These are phyloP conservation scores for Xylariaceae sp. DNA, from an alignment of 2,329 filamentous ascomycete species.

Conservation along the genomic window DNA sequence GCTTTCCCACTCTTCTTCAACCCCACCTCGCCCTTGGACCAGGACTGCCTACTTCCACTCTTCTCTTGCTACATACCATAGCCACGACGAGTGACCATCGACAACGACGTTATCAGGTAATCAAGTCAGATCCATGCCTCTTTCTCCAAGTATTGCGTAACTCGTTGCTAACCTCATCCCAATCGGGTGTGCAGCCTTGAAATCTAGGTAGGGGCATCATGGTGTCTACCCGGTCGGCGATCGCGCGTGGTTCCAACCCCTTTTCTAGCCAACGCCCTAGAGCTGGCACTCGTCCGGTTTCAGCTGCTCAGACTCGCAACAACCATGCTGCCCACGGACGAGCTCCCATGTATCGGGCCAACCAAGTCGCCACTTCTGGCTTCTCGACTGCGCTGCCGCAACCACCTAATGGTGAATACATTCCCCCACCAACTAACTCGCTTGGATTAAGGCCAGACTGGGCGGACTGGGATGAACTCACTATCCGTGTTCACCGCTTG, in stretches of 20 bases:
- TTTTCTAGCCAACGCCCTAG: neutral
- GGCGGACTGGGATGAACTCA: slow-evolving; percentile 20
- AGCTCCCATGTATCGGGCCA: neutral
- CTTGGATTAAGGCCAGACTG: slow-evolving; percentile 19
- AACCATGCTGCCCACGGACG: neutral
- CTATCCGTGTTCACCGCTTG: slow-evolving; percentile 17
- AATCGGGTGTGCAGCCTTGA: too few relatives aligned
- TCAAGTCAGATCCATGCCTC: neutral
- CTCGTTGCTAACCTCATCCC: too few relatives aligned
- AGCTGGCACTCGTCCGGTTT: neutral
- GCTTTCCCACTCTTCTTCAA: neutral
- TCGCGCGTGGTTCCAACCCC: neutral
- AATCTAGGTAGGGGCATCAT: neutral
- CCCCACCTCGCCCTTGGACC: neutral
- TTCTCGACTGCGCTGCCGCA: neutral
- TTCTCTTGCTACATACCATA: too few relatives aligned
- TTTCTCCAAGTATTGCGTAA: neutral
- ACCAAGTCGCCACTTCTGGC: neutral
- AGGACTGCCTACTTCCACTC: too few relatives aligned
- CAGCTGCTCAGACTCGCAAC: neutral
- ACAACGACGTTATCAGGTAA: neutral
- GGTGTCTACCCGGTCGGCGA: neutral
- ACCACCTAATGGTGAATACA: neutral
- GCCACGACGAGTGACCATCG: too few relatives aligned
- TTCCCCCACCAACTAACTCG: neutral